Conservation (phyloP, 2,329 filamentous ascomycete species). For the Fusarium sp. region DNA sequence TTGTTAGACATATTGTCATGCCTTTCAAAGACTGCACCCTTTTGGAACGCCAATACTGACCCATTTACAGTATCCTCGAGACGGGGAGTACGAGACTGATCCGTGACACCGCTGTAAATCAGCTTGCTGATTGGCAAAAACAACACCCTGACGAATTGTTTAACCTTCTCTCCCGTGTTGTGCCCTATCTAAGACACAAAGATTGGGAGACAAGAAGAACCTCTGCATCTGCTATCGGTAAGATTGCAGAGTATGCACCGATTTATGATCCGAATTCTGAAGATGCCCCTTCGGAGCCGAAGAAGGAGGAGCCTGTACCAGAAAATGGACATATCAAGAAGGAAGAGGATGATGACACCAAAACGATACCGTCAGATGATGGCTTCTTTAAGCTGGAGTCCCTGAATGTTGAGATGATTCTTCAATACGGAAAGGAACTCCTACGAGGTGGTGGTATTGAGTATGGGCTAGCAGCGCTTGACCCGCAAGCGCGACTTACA, state of each 20-base stretch:
- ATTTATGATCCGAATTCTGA: constrained; percentile 88
- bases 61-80: constrained; percentile 81
- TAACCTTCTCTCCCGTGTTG: constrained; percentile 90
- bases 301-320: constrained; percentile 53
- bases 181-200: constrained; percentile 95
- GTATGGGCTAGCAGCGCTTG: constrained; percentile 83
- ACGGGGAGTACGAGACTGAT: constrained; percentile 97
- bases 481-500: constrained; percentile 82
- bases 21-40: neutral
- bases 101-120: constrained; percentile 95
- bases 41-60: constrained; percentile 30
- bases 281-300: constrained; percentile 65
- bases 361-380: constrained; percentile 60
- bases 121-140: constrained; percentile 97
- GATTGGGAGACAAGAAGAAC: constrained; percentile 97
- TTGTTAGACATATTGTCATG: neutral
- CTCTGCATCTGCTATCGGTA: constrained; percentile 92
- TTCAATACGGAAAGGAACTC: constrained; percentile 86
- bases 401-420: constrained; percentile 82
- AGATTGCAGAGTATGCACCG: constrained; percentile 91
- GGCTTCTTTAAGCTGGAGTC: constrained; percentile 78
- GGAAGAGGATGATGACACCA: constrained; percentile 71
- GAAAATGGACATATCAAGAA: constrained; percentile 67
- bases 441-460: constrained; percentile 89
- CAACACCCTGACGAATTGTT: constrained; percentile 98